Conservation (phyloP, 2,329 filamentous ascomycete genomes). For the Aureobasidium sp. region DNA sequence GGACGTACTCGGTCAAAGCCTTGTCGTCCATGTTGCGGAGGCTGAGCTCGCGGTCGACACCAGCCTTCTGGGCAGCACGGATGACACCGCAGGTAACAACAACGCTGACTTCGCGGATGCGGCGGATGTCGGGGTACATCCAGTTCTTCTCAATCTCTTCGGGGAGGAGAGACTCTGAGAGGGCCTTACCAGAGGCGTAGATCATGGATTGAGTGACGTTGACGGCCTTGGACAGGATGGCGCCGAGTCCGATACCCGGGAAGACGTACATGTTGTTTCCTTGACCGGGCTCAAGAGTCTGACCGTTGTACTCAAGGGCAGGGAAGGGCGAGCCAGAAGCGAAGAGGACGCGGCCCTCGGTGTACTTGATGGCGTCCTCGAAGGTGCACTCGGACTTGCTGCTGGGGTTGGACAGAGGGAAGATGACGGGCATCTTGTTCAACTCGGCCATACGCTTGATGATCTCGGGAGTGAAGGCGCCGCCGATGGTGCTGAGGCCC, state of each 20-base stretch:
- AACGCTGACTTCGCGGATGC: slow-evolving; percentile 83
- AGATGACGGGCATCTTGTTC: slow-evolving; percentile 65
- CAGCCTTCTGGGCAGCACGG: slow-evolving; percentile 76
- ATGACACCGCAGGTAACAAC: slow-evolving; percentile 86
- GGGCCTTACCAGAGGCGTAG: slow-evolving; percentile 78
- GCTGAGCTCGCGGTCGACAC: slow-evolving; percentile 43
- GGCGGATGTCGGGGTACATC: slow-evolving; percentile 83
- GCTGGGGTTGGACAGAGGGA: slow-evolving; percentile 92
- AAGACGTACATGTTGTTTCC: slow-evolving; percentile 93
- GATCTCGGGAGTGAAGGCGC: slow-evolving; percentile 84
- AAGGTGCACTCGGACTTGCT: slow-evolving; percentile 98
- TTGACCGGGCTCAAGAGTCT: slow-evolving; percentile 41
- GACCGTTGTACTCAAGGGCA: slow-evolving; percentile 43
- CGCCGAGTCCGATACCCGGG: slow-evolving; percentile 87
- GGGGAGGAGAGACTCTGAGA: slow-evolving; percentile 67
- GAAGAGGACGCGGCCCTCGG: slow-evolving; percentile 84
- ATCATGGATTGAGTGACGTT: slow-evolving; percentile 93
- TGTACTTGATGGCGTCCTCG: slow-evolving; percentile 84
- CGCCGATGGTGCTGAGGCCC: slow-evolving; percentile 87
- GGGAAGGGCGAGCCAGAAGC: slow-evolving; percentile 92
- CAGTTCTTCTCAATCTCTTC: slow-evolving; percentile 76
- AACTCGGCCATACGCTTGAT: slow-evolving; percentile 51
- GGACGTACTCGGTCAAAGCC: slow-evolving; percentile 60
- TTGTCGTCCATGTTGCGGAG: slow-evolving; percentile 61
- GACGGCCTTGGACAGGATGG: slow-evolving; percentile 81